These are phyloP conservation scores for Wickerhamomyces pijperi DNA, from an alignment of 805 yeast genomes.

Conservation along the genomic window DNA sequence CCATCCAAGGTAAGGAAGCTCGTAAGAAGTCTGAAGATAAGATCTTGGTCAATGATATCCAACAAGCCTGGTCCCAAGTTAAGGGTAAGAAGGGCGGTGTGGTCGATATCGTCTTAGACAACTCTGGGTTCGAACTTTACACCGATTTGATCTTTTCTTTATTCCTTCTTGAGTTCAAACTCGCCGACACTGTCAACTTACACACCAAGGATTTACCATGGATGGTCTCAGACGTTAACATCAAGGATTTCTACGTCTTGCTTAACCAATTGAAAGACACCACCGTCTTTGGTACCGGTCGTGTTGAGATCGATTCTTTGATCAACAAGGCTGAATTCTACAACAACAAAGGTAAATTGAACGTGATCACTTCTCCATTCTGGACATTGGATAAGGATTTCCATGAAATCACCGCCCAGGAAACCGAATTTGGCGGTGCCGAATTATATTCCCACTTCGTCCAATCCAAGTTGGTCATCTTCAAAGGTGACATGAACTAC, in stretches of 20 bases:
- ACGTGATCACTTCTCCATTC: constrained; percentile 52
- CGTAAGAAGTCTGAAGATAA: constrained; percentile 73
- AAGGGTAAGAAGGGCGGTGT: constrained; percentile 8
- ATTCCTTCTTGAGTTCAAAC: constrained; percentile 59
- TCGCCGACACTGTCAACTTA: constrained; percentile 53
- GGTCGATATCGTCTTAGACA: constrained; percentile 80
- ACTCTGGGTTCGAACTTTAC: constrained; percentile 90
- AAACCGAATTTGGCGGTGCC: constrained; percentile 45
- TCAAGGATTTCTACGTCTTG: constrained; percentile 59
- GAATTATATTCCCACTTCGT: constrained; percentile 49
- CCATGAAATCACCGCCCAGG: constrained; percentile 51
- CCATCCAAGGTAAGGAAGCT: constrained; percentile 84
- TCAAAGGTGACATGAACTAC: constrained; percentile 94
- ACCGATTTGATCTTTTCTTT: constrained; percentile 66
- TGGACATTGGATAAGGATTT: constrained; percentile 81
- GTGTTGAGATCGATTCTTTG: constrained; percentile 36
- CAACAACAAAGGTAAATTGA: constrained; percentile 34
- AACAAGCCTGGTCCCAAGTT: constrained; percentile 49
- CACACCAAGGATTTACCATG: constrained; percentile 92
- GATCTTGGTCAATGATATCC: constrained; percentile 68
- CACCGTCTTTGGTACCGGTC: constrained; percentile 35
- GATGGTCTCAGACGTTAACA: constrained; percentile 95
- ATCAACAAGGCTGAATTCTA: constrained; percentile 34
- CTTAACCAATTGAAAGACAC: constrained; percentile 44
- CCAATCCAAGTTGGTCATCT: constrained; percentile 60